A percentile compares a stretch with the other conserved stretches of the same genome.
Conservation (phyloP, 2,329 filamentous ascomycete species). For the Biscogniauxia mediterranea region DNA sequence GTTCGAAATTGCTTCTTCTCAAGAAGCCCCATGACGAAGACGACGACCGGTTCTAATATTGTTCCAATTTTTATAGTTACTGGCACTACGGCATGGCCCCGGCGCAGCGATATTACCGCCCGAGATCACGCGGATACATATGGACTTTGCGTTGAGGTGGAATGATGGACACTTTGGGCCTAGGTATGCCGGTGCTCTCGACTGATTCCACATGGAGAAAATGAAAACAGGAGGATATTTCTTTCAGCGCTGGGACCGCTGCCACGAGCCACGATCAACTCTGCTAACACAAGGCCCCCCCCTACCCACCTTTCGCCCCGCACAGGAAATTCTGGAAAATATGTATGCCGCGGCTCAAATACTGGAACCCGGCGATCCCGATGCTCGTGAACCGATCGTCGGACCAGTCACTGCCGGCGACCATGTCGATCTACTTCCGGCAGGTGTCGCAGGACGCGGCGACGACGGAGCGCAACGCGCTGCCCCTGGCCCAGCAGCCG, state of each 20-base stretch:
- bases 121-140: constrained; percentile 70
- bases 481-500: constrained; percentile 38
- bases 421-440: constrained; percentile 65
- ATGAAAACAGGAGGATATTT: too few species aligned
- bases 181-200: constrained; percentile 49
- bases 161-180: constrained; percentile 70
- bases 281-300: constrained; percentile 2
- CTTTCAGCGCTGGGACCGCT: too few species aligned
- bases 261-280: not conserved
- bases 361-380: constrained; percentile 81
- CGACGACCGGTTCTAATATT: constrained; percentile 4
- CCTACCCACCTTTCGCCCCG: constrained; percentile 15
- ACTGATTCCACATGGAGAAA: not conserved
- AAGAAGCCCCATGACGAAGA: not conserved
- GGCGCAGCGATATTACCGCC: constrained; percentile 80
- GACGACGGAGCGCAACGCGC: constrained; percentile 22
- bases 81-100: constrained; percentile 67
- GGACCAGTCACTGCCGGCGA: constrained; percentile 55
- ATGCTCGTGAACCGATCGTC: constrained; percentile 76
- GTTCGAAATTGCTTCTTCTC: not conserved
- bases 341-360: constrained; percentile 85
- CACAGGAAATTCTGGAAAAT: constrained; percentile 83
- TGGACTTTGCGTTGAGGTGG: constrained; percentile 65
- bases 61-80: constrained; percentile 21
- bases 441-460: constrained; percentile 30